phyloP scores from a whole-genome alignment of 1,139 yeast species.

The Sporopachydermia cereana region DNA sequence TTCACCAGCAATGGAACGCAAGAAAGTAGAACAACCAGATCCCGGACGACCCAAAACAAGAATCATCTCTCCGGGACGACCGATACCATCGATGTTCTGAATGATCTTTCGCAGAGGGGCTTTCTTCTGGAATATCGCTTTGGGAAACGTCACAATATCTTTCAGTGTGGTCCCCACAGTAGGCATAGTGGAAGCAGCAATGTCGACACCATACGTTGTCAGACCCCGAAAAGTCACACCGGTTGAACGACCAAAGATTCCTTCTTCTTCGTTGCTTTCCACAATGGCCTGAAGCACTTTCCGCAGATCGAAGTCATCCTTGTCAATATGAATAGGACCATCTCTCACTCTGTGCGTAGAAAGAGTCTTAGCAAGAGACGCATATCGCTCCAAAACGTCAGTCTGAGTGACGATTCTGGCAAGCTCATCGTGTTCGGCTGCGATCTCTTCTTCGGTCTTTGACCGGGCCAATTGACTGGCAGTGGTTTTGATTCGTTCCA shows the following conservation, averaged over 20 bases:
- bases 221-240: constrained; percentile 22
- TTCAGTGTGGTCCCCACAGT: constrained; percentile 21
- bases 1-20: constrained; percentile 45
- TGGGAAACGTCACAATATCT: constrained; percentile 18
- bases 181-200: constrained; percentile 21
- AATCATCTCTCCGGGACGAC: constrained; percentile 41
- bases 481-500: background rate
- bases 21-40: constrained; percentile 41
- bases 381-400: constrained; percentile 6
- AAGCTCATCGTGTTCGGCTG: constrained; percentile 3
- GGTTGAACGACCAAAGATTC: constrained; percentile 21
- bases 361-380: constrained; percentile 4
- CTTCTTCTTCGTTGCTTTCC: constrained; percentile 16
- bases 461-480: background rate
- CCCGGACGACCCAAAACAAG: constrained; percentile 46
- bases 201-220: constrained; percentile 23
- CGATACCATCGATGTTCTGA: constrained; percentile 30
- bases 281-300: constrained; percentile 11
- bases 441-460: constrained; percentile 4
- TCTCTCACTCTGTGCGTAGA: constrained; percentile 6
- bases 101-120: constrained; percentile 25
- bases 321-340: constrained; percentile 10
- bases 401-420: constrained; percentile 2
- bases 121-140: background rate
- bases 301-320: constrained; percentile 15